phyloP scores from a whole-genome alignment of 164 flowering plant genomes.

The Sextonia rubra region DNA sequence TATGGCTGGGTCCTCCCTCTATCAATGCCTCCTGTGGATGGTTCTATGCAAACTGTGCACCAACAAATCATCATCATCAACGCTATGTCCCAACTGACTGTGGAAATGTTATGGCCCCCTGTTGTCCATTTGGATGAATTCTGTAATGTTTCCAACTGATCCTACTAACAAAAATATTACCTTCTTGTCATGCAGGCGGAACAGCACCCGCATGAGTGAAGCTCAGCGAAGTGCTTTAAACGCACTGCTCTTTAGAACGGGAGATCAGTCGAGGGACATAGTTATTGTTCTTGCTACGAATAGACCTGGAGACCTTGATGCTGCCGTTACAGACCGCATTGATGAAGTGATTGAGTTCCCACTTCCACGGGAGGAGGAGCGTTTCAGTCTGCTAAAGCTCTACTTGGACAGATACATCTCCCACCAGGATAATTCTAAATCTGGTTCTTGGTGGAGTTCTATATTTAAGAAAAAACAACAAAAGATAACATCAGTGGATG shows the following conservation, averaged over 20 bases:
- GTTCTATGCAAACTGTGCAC: too few relatives aligned
- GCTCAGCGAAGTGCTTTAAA: slow-evolving; percentile 93
- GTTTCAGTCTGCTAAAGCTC: slow-evolving; percentile 66
- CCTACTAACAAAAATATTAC: not conserved
- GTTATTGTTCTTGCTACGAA: slow-evolving; percentile 95
- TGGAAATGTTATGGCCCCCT: too few relatives aligned
- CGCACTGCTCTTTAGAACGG: slow-evolving; percentile 87
- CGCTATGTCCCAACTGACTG: too few relatives aligned
- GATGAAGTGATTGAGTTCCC: slow-evolving; percentile 97
- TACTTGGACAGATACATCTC: slow-evolving; percentile 64
- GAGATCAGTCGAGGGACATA: slow-evolving; percentile 91
- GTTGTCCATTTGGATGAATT: not conserved
- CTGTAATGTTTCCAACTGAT: not conserved
- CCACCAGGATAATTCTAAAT: slow-evolving; percentile 17
- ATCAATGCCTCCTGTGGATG: too few relatives aligned
- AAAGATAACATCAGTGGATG: slow-evolving; percentile 51
- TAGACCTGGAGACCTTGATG: slow-evolving; percentile 89
- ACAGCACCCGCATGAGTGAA: slow-evolving; percentile 92
- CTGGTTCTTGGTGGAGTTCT: slow-evolving; percentile 28
- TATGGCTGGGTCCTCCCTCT: too few relatives aligned
- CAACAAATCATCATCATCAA: too few relatives aligned
- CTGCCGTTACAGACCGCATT: slow-evolving; percentile 81
- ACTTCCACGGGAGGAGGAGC: slow-evolving; percentile 87
- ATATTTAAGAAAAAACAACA: slow-evolving; percentile 43
- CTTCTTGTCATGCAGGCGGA: slow-evolving; percentile 56